Conservation (phyloP, 495 filamentous ascomycete genomes). For the Hyphodiscus hymeniophilus region DNA sequence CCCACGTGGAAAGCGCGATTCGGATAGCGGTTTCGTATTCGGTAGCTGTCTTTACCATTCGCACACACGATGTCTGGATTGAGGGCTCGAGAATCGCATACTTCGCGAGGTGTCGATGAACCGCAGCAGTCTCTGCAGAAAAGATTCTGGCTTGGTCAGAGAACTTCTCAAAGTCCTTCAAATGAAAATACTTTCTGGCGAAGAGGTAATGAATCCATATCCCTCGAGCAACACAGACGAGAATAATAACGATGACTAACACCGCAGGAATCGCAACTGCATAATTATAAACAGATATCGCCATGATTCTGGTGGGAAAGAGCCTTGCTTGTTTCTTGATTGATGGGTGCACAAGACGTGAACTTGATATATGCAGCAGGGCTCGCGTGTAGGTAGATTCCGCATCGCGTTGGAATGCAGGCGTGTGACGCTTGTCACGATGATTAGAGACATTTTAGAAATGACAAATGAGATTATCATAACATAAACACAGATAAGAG, state of each 20-base stretch:
- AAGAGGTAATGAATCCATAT: background rate
- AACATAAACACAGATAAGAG: no score
- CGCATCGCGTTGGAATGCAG: background rate
- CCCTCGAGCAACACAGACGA: background rate
- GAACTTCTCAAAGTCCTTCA: conserved; percentile 4
- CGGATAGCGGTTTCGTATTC: conserved; percentile 10
- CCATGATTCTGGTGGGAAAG: no score
- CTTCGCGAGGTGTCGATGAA: background rate
- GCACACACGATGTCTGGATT: background rate
- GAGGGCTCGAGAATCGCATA: background rate
- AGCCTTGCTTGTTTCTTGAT: no score
- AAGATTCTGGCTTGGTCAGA: conserved; percentile 8
- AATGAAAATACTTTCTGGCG: background rate
- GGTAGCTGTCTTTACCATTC: background rate
- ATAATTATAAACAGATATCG: no score
- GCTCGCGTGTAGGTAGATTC: background rate
- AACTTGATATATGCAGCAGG: no score
- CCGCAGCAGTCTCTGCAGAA: conserved; percentile 1
- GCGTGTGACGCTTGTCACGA: no score
- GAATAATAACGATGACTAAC: background rate
- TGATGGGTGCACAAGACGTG: no score
- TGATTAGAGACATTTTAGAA: background rate
- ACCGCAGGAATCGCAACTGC: no score
- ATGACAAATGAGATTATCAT: no score
- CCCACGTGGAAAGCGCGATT: conserved; percentile 8